Base-by-base conservation (phyloP, 2,329 filamentous ascomycete genomes). In the Monosporascus sp. region DNA sequence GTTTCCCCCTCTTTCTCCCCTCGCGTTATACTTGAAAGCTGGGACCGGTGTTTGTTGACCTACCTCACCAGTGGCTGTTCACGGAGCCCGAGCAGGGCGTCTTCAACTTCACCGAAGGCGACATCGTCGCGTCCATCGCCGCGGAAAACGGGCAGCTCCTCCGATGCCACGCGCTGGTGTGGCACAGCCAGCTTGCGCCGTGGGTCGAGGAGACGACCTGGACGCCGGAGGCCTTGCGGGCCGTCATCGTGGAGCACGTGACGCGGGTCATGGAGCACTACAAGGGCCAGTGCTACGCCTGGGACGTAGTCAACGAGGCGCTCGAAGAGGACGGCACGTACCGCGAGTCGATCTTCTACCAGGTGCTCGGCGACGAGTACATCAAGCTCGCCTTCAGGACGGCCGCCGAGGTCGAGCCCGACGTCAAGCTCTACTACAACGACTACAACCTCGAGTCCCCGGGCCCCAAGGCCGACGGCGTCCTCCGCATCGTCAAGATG, bases 31-130 rank as follows among this genome's bases (percentile, higher is more conserved):
- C 37, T 39, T 9, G n/a, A 2, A 7, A 18, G 37, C 37, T 18
- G 37, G 37, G 8, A 14, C 6, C n/a, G 6, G 15, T 15, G 3
- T 22, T 22, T 34, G 18, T 56, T 57, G 17, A 62, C 31, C 5
- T 9, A 8, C 39, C 34, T 14, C 22, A n/a, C 2, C 45, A 69
- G 64, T 87, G 81, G 81, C 74, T 82, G 49, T 76, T 79, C 62
- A 81, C 73, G 46, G 84, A 88, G 68, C 82, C 83, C 3, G 61
- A 74, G 47, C 78, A 74, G 34, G 75, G 75, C 49, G 70, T 76
- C 51, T 88, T 86, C 74, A 81, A 82, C 67, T 87, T 76, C 67
- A 80, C 78, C 31, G 73, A 78, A 37, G 83, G 80, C 46, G 80
- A 86, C 51, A 69, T 73, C 48, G 71, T 78, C 27, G 65, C 74